Base-by-base conservation (phyloP, 2,329 filamentous ascomycete genomes). In the Aspergillus brunneoviolaceus region DNA sequence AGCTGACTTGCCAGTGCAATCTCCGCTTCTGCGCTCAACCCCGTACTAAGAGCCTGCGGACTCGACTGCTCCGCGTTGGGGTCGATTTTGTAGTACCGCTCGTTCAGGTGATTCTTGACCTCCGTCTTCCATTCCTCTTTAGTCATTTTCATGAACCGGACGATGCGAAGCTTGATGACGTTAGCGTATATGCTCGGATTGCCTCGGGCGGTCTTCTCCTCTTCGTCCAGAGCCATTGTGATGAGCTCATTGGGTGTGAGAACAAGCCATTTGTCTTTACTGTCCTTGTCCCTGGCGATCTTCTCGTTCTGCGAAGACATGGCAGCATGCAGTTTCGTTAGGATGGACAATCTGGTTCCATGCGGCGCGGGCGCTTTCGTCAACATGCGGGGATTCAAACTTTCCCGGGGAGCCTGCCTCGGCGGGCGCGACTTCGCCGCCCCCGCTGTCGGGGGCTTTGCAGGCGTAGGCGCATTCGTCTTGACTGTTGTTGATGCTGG, bases 121-220 rank as follows among this genome's bases (percentile, higher is more conserved):
- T 89, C 86, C 31, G 85, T 82, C 61, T 85, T 84, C 91, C 93
- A 98, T 51, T 90, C 84, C 3, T 83, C 81, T 3, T 86, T 71
- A 0, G 80, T 81, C 89, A 96, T 93, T 63, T 89, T 89, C 70
- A 89, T 91, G 71, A 92, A 87, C 49, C 82, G 82, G 67, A 89
- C 83, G 60, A 98, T 89, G 35, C 87, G 87, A 65, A 92, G 90
- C 71, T 93, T 96, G 73, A 98, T 86, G 27, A 92, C 81, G 68
- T 96, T 96, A 7, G 84, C 81, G 70, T 99, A 99, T 29, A 98
- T 86, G 0, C 83, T 76, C 1, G 83, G 78, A 61, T 88, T 88
- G 16, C 88, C 86, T 12, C 81, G 81, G 1, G 92, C 92, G 7
- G 86, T 79, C 39, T 85, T 85, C 72, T 96, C 87, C 76, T 99